Base-by-base conservation (phyloP, 129 eudicot genomes). In the Kitagawia praeruptora region DNA sequence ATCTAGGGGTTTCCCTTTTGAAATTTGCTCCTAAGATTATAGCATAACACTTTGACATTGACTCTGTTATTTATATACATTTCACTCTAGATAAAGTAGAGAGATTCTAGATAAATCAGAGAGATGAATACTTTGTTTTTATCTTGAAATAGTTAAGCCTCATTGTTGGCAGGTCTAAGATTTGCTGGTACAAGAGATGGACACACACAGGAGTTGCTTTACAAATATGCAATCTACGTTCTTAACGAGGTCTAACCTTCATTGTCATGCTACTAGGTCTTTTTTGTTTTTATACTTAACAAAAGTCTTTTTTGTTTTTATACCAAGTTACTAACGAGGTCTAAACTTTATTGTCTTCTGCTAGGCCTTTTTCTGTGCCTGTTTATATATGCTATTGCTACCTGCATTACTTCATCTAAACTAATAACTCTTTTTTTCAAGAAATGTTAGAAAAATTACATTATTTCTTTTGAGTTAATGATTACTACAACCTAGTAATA, bases 171-270 rank as follows among this genome's bases (percentile, higher is more conserved):
- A 94, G 98, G 99, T 77, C 83, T 95, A 85, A 89, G 93, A 79
- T 95, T 85, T 86, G 99, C 99, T 64, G 99, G 99, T 77, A 90
- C 94, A 39, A 90, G 90, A 81, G 97, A 92, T 79, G 96, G 90
- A 79, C 86, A 83, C 80, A 89, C 90, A 67, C 93, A 90, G 66
- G 96, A 92, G 84, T 81, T 95, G 86, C 96, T 95, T 37, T 90
- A 92, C 83, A 78, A 84, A 76, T 90, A 95, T 84, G 94, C 97
- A 54, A 75, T 89, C 75, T 88, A 94, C 89, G 89, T 95, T 54
- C 91, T 92, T 49, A 92, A 95, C 82, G 99, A 92, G 97, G 98
- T 95, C 44, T 78, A 51, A 14, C 70, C 25, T 53, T 74, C 75
- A n/a, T 2, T 37, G 41, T 71, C 28, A 34, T 80, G 73, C 49